Conservation (phyloP, 75 land plant species). For the Isoetes taiwanensis region DNA sequence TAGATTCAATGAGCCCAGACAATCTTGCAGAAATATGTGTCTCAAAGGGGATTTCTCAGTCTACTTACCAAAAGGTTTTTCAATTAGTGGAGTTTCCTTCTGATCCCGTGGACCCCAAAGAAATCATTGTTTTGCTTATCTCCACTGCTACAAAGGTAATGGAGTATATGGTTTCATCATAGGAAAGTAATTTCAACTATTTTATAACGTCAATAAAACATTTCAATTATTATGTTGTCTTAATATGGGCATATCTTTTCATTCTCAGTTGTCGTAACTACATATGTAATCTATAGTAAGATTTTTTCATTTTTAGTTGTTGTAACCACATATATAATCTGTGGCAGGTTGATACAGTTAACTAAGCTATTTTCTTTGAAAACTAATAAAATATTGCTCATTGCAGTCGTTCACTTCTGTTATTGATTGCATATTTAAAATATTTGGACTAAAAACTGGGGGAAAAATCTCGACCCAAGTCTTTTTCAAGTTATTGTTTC, state of each 20-base stretch:
- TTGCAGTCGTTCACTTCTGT: slow-evolving; percentile 19
- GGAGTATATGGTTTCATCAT: neutral
- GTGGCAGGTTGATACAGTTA: too few species aligned
- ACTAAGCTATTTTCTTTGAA: too few species aligned
- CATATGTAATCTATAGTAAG: neutral
- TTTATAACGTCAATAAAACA: neutral
- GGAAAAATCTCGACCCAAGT: slow-evolving; percentile 13
- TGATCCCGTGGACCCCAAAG: slow-evolving; percentile 30
- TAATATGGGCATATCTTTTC: neutral
- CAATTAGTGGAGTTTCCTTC: slow-evolving; percentile 23
- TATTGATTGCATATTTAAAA: slow-evolving; percentile 24
- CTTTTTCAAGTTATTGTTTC: slow-evolving; percentile 18
- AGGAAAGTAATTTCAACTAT: neutral
- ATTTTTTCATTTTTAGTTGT: neutral
- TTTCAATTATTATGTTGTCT: neutral
- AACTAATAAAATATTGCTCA: too few species aligned
- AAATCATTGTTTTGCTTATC: slow-evolving; percentile 18
- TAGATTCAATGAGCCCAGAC: slow-evolving; percentile 19
- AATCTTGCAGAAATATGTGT: slow-evolving; percentile 12
- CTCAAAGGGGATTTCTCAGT: slow-evolving; percentile 5
- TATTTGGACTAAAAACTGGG: slow-evolving; percentile 19
- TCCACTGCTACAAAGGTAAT: slow-evolving; percentile 17
- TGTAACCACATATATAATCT: neutral
- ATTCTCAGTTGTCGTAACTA: neutral
- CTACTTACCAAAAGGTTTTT: slow-evolving; percentile 19